phyloP scores from a whole-genome alignment of 208 protist genomes.

The Leishmania tarentolae region DNA sequence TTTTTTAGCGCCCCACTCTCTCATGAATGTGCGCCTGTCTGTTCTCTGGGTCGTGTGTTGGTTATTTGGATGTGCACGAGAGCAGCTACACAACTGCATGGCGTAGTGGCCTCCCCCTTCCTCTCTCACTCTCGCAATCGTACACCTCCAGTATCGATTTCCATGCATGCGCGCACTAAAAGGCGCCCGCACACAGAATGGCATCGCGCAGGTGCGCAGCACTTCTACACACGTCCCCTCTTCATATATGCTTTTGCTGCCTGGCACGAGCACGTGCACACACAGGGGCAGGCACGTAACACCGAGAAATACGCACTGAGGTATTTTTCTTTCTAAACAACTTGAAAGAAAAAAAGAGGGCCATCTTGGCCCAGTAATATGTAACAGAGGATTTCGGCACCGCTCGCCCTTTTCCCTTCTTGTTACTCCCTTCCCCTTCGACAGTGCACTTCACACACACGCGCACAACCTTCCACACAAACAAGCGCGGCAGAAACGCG shows the following conservation, averaged over 20 bases:
- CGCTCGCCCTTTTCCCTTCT: neutral
- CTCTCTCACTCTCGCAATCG: neutral
- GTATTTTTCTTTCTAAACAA: slow-evolving; percentile 3
- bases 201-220: neutral
- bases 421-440: neutral
- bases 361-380: neutral
- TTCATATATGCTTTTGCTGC: neutral
- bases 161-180: neutral
- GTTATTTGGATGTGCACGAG: neutral
- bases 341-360: neutral
- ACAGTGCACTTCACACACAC: neutral
- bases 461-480: neutral
- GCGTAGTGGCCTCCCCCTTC: neutral
- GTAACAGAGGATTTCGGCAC: neutral
- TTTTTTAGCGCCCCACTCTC: neutral
- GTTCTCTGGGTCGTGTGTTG: neutral
- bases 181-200: neutral
- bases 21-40: neutral
- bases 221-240: too few species aligned
- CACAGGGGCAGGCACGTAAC: slow-evolving; percentile 2
- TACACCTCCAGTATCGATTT: neutral
- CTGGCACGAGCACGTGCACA: neutral
- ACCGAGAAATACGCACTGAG: neutral
- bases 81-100: neutral
- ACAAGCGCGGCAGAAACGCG: neutral